phyloP scores from a whole-genome alignment of 2,329 filamentous ascomycete genomes.

The Torrubiella hemipterigena region DNA sequence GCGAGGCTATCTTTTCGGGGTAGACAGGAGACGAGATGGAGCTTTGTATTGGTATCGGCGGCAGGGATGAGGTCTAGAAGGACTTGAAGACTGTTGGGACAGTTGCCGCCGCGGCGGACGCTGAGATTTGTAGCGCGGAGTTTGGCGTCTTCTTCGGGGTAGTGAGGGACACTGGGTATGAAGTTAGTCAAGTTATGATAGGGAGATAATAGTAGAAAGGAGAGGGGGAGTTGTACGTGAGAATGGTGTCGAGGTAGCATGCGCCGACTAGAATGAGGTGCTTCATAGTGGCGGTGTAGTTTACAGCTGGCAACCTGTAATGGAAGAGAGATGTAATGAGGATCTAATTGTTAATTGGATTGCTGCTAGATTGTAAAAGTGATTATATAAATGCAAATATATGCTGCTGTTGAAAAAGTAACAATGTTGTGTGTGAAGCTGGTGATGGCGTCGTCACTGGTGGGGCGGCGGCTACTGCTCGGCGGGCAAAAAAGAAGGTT shows the following conservation, averaged over 20 bases:
- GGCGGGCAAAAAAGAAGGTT: no score
- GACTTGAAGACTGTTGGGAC: constrained; percentile 60
- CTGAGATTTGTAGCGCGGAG: constrained; percentile 49
- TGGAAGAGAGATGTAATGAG: no score
- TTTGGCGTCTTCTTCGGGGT: constrained; percentile 61
- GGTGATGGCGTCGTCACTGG: no score
- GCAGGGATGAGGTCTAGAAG: constrained; percentile 47
- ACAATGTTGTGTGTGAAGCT: no score
- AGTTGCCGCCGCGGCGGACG: constrained; percentile 59
- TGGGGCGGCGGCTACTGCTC: no score
- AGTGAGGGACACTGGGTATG: constrained; percentile 45
- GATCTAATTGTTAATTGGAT: no score
- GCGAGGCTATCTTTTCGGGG: constrained; percentile 40
- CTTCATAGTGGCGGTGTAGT: constrained; percentile 24
- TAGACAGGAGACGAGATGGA: constrained; percentile 38
- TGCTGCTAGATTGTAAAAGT: no score
- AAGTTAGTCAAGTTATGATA: constrained; percentile 5
- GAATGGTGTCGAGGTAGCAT: constrained; percentile 60
- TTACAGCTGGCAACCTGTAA: no score
- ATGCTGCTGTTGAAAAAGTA: no score
- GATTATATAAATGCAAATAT: no score
- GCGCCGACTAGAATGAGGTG: constrained; percentile 54
- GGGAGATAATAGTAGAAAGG: constrained; percentile 4
- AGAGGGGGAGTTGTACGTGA: constrained; percentile 35
- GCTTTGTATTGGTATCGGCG: constrained; percentile 14